phyloP scores from a whole-genome alignment of 2,329 filamentous ascomycete species.

The Pseudopyricularia cyperi region DNA sequence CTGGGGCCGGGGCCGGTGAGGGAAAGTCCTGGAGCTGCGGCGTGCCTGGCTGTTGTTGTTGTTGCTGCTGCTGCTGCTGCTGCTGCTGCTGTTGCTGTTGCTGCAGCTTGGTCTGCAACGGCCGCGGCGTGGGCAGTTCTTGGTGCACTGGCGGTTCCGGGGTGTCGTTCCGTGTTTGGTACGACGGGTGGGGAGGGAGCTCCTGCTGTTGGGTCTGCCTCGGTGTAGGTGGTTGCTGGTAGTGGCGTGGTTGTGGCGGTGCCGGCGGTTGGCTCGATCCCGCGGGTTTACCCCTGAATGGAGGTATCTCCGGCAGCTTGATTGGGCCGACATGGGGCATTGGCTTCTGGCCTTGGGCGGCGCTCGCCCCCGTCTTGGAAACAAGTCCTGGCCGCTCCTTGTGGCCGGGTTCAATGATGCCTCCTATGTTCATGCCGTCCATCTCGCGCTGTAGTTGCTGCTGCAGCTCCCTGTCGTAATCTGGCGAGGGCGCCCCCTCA shows the following conservation, averaged over 20 bases:
- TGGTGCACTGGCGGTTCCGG: constrained; percentile 7
- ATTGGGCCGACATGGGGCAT: constrained; percentile 17
- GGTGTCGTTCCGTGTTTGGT: background rate
- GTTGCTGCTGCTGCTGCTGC: constrained; percentile 5
- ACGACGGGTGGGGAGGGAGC: background rate
- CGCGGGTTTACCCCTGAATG: constrained; percentile 27
- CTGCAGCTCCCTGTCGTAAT: constrained; percentile 48
- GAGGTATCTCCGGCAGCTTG: constrained; percentile 40
- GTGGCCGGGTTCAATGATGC: background rate
- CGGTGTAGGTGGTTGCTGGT: constrained; percentile 10
- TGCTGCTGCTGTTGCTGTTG: constrained; percentile 9
- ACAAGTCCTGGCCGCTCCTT: constrained; percentile 8
- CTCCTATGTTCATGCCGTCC: constrained; percentile 37
- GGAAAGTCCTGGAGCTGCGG: constrained; percentile 27
- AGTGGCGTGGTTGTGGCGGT: constrained; percentile 1
- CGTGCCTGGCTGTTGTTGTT: constrained; percentile 5
- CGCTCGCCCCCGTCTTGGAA: constrained; percentile 13
- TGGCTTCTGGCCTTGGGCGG: constrained; percentile 20
- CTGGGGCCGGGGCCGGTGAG: constrained; percentile 39
- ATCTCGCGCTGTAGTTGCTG: constrained; percentile 53
- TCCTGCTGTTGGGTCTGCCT: constrained; percentile 2
- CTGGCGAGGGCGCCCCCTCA: constrained; percentile 33
- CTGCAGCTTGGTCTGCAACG: constrained; percentile 11
- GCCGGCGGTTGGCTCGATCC: background rate
- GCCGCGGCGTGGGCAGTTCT: constrained; percentile 8